Percentiles rank a stretch among this genome's conserved stretches.
Conservation (phyloP, 2,329 filamentous ascomycete genomes). For the Pseudocercospora pini-densiflorae region DNA sequence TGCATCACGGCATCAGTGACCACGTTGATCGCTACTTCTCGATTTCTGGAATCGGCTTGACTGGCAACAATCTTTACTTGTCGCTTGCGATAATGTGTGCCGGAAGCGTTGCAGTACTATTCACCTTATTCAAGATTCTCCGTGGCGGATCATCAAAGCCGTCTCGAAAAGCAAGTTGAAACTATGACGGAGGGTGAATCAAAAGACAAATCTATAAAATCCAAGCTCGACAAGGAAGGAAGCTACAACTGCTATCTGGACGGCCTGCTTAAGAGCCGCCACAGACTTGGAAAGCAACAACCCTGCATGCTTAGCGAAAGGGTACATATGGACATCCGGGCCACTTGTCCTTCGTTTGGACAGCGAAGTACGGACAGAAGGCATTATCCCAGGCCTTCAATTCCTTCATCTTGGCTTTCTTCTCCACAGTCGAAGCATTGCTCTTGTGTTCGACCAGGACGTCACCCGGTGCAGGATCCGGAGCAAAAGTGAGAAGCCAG, state of each 20-base stretch:
- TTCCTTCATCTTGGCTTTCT: background rate
- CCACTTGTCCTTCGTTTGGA: background rate
- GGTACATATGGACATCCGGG: slow-evolving; percentile 9
- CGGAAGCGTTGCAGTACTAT: background rate
- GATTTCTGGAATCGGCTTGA: background rate
- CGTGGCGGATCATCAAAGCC: background rate
- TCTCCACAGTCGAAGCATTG: slow-evolving; percentile 3
- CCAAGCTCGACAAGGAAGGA: too few relatives aligned
- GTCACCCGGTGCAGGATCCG: slow-evolving; percentile 1
- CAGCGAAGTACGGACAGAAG: slow-evolving; percentile 15
- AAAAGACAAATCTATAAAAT: too few relatives aligned
- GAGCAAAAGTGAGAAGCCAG: slow-evolving; percentile 9
- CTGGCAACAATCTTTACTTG: background rate
- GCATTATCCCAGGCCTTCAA: slow-evolving; percentile 1
- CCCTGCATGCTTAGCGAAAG: background rate
- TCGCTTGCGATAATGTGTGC: background rate
- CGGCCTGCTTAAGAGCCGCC: too few relatives aligned
- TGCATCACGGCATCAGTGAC: slow-evolving; percentile 29
- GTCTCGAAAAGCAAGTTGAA: background rate
- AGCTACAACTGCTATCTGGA: too few relatives aligned
- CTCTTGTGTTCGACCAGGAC: slow-evolving; percentile 1
- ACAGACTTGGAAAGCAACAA: background rate
- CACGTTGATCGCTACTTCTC: slow-evolving; percentile 15
- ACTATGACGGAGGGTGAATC: background rate
- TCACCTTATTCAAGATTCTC: background rate